Base-by-base conservation (phyloP, 257 asterid species). In the Henckelia pumila region DNA sequence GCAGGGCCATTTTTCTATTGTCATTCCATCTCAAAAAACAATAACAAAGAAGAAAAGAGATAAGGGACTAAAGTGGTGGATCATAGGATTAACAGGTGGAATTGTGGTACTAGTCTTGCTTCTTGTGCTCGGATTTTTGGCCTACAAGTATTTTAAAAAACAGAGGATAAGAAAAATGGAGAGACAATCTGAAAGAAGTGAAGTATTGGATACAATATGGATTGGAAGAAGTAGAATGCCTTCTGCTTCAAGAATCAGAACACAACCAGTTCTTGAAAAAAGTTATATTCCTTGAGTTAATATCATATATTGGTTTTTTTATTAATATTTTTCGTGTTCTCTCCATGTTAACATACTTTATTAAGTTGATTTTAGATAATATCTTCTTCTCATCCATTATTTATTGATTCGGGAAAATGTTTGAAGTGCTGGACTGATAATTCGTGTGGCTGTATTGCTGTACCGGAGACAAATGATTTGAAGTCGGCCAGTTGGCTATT, bases 171-270 rank as follows among this genome's bases (percentile, higher is more conserved):
- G 68, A 29, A 63, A 69, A 68, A 82, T 93, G 97, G 95, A 84
- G 81, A 88, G 24, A 67, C 71, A 73, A 55, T 78, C 96, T 21
- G 97, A 82, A 49, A 82, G 66, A 59, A 82, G 84, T 71, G 99
- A 86, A 67, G 83, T 60, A 22, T 76, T 93, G 78, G 91, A 74
- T 21, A 55, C 86, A 20, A 57, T 73, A 35, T 90, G 97, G 97
- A 71, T 93, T 79, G 95, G 97, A 14, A 65, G 68, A 16, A 90
- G 96, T 73, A 90, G 84, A 83, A 82, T 93, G 97, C 92, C 91
- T 59, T 25, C 80, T 10, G 98, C 96, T 71, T 67, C 90, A 57
- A 85, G 82, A 71, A 83, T 86, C 71, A 88, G 97, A 78, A 93
- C 97, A 29, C 89, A 81, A 67, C 97, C 99, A 25, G 79, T 59